Evolutionary conservation across 495 filamentous ascomycete genomes (phyloP).

Genomic region (Neurospora terricola): DNA sequence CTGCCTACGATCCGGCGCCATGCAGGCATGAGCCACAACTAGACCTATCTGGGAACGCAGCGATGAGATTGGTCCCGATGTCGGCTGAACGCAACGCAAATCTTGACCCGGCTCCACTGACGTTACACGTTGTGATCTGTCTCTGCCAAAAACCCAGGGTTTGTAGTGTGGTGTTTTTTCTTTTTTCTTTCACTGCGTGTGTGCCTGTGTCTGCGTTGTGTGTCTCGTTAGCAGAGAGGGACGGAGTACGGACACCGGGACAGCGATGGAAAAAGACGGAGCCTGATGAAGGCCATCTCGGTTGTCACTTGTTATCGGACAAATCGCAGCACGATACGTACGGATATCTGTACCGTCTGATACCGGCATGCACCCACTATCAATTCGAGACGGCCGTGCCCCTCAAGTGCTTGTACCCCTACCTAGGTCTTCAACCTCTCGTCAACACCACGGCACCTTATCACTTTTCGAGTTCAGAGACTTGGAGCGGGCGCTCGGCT

Average conservation of each 20-base stretch:
- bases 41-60: constrained; percentile 8
- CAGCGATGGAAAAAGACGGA: background rate
- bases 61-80: background rate
- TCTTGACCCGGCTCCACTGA: background rate
- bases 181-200: background rate
- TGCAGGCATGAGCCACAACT: constrained; percentile 19
- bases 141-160: background rate
- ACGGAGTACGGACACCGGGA: background rate
- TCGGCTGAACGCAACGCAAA: background rate
- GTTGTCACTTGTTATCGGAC: background rate
- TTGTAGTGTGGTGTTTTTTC: background rate
- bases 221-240: background rate
- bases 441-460: background rate
- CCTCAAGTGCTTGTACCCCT: background rate
- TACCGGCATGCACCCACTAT: background rate
- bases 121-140: background rate
- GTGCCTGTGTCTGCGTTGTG: background rate
- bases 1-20: background rate
- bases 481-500: background rate
- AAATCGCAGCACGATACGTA: background rate
- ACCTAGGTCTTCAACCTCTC: background rate
- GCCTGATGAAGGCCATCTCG: background rate
- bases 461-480: background rate
- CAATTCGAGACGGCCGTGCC: background rate
- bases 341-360: background rate